Evolutionary conservation across 1,139 yeast genomes (phyloP), one percentile per base, ranked within the genome.

Genomic region (Hyphopichia burtonii): DNA sequence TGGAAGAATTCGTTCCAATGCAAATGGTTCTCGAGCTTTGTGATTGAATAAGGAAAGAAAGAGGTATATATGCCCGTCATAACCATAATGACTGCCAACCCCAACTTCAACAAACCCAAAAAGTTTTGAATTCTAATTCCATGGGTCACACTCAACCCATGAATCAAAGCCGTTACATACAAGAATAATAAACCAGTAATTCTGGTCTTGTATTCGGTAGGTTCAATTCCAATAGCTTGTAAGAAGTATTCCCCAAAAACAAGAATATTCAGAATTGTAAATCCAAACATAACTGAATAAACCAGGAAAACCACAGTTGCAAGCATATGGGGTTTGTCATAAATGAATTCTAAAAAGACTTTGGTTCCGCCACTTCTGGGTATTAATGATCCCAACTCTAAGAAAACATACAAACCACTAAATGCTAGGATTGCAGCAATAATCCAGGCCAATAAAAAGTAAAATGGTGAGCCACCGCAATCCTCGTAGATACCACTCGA

Each of bases 291-390:
- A 2, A 85, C 71, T 2, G 84, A 75, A 53, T 73, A 82, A 2
- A 80, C 57, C 50, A 79, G 77, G 51, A 76, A 77, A 2, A 82
- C 68, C 8, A 82, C 87, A 39, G 84, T 76, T 40, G 80, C 74
- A 58, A 84, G 61, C 66, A 80, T 66, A 41, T 65, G 68, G 0
- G 91, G 93, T 46, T 64, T 74, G 41, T 75, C 71, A 54, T 81
- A 85, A 18, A 84, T 78, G 48, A 75, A 78, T 55, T 84, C 91
- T 47, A 85, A 60, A 48, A 85, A 85, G 16, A 80, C 83, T 53
- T 85, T 85, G 30, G 83, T 76, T 0, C 93, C 94, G 2, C 94
- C 93, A 50, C 83, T 80, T 55, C 86, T 65, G 0, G 91, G 90
- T 9, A 84, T 71, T 50, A 83, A 69, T 4, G 85, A 77, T 0